A percentile compares a stretch with the other conserved stretches of the same genome.
These are phyloP conservation scores for Fraxinus sp. DNA, from an alignment of 305 asterid genomes.

Conservation along the genomic window DNA sequence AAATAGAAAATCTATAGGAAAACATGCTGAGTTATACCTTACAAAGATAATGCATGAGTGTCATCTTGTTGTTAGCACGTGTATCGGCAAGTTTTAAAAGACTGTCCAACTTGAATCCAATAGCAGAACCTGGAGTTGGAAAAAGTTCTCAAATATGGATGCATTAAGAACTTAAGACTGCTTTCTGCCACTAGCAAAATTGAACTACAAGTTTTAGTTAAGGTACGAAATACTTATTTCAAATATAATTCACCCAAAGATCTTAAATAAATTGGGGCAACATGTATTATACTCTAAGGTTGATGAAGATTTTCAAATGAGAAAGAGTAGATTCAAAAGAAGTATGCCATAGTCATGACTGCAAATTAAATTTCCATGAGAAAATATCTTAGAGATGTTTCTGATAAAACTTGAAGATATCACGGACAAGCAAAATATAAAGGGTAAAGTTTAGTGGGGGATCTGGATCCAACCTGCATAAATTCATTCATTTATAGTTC, in stretches of 20 bases:
- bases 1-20: not conserved
- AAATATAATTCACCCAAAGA: not conserved
- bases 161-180: constrained; percentile 11
- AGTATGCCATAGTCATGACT: not conserved
- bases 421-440: not conserved
- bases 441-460: not conserved
- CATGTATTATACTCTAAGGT: not conserved
- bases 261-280: not conserved
- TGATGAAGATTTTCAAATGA: not conserved
- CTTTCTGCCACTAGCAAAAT: constrained; percentile 20
- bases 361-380: not conserved
- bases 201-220: constrained; percentile 16
- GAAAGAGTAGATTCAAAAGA: not conserved
- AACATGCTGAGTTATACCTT: not conserved
- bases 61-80: constrained; percentile 23
- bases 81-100: constrained; percentile 90
- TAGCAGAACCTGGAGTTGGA: constrained; percentile 66
- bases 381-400: not conserved
- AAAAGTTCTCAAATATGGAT: constrained; percentile 20
- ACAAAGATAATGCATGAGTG: constrained; percentile 13
- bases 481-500: not conserved
- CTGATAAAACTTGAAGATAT: not conserved
- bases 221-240: not conserved
- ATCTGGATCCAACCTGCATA: not conserved
- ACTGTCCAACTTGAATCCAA: constrained; percentile 95